Evolutionary conservation across 1,139 yeast genomes (phyloP).

Genomic region (Zygosaccharomyces sapae): DNA sequence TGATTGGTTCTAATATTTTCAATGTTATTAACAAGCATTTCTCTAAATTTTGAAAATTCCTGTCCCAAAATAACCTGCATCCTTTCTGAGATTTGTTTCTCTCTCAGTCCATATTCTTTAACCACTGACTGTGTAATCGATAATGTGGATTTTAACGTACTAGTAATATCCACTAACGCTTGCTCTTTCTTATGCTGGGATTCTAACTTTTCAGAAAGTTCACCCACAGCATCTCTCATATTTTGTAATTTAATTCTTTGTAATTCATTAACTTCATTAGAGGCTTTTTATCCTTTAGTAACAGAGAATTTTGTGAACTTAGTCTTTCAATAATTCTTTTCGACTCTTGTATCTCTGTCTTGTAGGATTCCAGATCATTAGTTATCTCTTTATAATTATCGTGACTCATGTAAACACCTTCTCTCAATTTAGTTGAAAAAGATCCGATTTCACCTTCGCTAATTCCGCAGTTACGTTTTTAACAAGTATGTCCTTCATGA

Average conservation of each 20-base stretch:
- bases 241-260: constrained; percentile 34
- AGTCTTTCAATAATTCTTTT: constrained; percentile 39
- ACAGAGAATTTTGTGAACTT: constrained; percentile 34
- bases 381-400: constrained; percentile 51
- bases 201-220: constrained; percentile 37
- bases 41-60: constrained; percentile 23
- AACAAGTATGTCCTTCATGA: constrained; percentile 52
- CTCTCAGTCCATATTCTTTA: constrained; percentile 33
- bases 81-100: constrained; percentile 28
- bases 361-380: constrained; percentile 44
- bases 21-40: constrained; percentile 20
- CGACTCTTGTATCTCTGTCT: constrained; percentile 44
- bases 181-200: constrained; percentile 37
- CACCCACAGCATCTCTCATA: constrained; percentile 32
- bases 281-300: constrained; percentile 32
- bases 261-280: constrained; percentile 30
- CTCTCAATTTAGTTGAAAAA: constrained; percentile 58
- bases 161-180: constrained; percentile 35
- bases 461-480: constrained; percentile 56
- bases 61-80: constrained; percentile 30
- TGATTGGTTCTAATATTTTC: constrained; percentile 22
- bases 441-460: constrained; percentile 51
- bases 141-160: constrained; percentile 34
- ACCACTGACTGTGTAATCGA: constrained; percentile 34
- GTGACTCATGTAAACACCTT: constrained; percentile 60